Percentiles rank a stretch among this genome's conserved stretches.
phyloP scores from a whole-genome alignment of 164 flowering plant species.

The Vitis rupestris region DNA sequence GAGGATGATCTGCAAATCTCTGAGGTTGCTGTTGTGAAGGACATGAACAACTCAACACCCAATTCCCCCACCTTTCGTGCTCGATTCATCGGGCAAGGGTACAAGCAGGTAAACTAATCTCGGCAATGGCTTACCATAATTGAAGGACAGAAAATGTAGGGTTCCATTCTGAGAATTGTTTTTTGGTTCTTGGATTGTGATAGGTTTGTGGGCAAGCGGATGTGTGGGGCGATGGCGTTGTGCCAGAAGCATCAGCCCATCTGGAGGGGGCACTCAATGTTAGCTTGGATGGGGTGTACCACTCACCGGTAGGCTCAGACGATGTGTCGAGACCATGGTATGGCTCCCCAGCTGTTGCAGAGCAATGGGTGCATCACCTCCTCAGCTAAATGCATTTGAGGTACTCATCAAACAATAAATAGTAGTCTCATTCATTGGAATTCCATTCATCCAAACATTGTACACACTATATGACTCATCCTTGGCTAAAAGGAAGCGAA shows the following conservation, averaged over 20 bases:
- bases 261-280: constrained; percentile 81
- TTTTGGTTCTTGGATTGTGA: neutral
- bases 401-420: neutral
- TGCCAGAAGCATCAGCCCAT: constrained; percentile 84
- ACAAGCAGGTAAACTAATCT: constrained; percentile 66
- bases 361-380: constrained; percentile 78
- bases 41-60: constrained; percentile 19
- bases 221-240: constrained; percentile 96
- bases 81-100: constrained; percentile 87
- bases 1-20: constrained; percentile 31
- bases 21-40: constrained; percentile 28
- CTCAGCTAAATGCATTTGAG: constrained; percentile 23
- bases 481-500: too few relatives aligned
- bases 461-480: too few relatives aligned
- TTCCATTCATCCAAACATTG: too few relatives aligned
- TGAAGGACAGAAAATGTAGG: too few relatives aligned
- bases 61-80: constrained; percentile 42
- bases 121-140: neutral
- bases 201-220: constrained; percentile 90
- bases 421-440: too few relatives aligned
- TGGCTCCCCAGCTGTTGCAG: constrained; percentile 74
- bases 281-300: constrained; percentile 81
- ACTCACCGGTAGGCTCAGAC: constrained; percentile 91
- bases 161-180: too few relatives aligned
- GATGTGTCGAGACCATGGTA: constrained; percentile 85